phyloP scores from a whole-genome alignment of 352 stramenopile genomes.

The Globisporangium echinulatum region DNA sequence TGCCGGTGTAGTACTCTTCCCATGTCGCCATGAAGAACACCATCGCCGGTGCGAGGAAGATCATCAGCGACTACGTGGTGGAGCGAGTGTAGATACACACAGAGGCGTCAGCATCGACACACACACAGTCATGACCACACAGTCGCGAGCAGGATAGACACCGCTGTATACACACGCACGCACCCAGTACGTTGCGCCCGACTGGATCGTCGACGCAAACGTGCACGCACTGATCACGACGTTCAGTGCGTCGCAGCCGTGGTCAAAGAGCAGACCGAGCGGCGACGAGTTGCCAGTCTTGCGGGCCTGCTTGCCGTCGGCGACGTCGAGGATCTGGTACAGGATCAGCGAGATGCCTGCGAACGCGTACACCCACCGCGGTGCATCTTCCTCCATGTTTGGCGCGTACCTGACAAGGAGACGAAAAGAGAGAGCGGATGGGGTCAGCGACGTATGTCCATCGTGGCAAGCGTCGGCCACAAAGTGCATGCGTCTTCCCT shows the following conservation, averaged over 20 bases:
- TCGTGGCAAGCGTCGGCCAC: no score
- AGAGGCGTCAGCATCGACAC: constrained; percentile 9
- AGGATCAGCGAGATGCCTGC: constrained; percentile 57
- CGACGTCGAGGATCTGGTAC: constrained; percentile 84
- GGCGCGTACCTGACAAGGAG: constrained; percentile 47
- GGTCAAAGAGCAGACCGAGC: constrained; percentile 79
- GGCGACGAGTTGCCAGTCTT: constrained; percentile 85
- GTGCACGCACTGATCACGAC: constrained; percentile 78
- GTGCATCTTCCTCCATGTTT: constrained; percentile 80
- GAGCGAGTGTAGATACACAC: constrained; percentile 1
- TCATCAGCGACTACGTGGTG: constrained; percentile 56
- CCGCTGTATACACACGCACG: not conserved
- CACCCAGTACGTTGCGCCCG: constrained; percentile 79
- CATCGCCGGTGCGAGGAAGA: constrained; percentile 63
- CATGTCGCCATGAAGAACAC: constrained; percentile 98
- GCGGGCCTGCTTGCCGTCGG: constrained; percentile 81
- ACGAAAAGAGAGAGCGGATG: no score
- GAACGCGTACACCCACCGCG: constrained; percentile 65
- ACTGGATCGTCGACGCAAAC: constrained; percentile 83
- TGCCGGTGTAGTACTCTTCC: constrained; percentile 98
- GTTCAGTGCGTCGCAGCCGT: constrained; percentile 82
- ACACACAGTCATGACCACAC: no score
- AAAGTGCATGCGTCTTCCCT: no score
- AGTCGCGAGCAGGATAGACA: no score
- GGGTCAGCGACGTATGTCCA: no score